Conservation (phyloP, 495 filamentous ascomycete species). For the Aspergillus ellipticus region DNA sequence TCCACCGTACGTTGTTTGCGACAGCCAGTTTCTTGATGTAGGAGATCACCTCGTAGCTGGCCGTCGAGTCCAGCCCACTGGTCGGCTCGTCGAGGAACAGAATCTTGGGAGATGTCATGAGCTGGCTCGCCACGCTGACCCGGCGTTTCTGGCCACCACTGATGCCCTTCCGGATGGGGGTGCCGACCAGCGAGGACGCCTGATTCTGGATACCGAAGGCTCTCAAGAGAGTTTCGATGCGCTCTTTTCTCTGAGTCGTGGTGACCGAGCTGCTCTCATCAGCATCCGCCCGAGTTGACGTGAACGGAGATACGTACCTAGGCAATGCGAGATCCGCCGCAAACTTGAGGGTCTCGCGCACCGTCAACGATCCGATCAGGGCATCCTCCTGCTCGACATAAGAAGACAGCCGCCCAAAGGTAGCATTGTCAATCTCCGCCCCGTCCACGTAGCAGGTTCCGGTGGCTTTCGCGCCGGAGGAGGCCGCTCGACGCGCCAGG, state of each 20-base stretch:
- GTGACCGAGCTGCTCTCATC: conserved; percentile 25
- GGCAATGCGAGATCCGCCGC: conserved; percentile 57
- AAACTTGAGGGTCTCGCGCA: conserved; percentile 72
- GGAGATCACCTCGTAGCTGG: conserved; percentile 64
- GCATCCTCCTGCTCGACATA: conserved; percentile 88
- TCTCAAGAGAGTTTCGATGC: conserved; percentile 53
- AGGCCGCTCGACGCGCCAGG: conserved; percentile 56
- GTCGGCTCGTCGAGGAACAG: conserved; percentile 82
- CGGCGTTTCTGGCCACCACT: conserved; percentile 77
- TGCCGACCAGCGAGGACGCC: conserved; percentile 66
- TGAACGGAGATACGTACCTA: conserved; percentile 29
- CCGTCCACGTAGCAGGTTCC: conserved; percentile 59
- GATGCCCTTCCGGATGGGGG: conserved; percentile 73
- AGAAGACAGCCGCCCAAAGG: conserved; percentile 49
- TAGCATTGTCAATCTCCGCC: conserved; percentile 20
- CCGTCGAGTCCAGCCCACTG: conserved; percentile 69
- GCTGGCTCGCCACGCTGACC: conserved; percentile 70
- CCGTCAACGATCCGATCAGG: conserved; percentile 72
- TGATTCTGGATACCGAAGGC: conserved; percentile 64
- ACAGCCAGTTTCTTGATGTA: conserved; percentile 60
- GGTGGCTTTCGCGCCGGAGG: conserved; percentile 43
- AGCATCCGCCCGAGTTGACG: not conserved
- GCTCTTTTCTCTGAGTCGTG: conserved; percentile 47
- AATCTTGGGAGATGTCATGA: conserved; percentile 75
- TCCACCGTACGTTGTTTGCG: conserved; percentile 55